Percentiles rank a stretch among this genome's conserved stretches.
phyloP scores from a whole-genome alignment of 306 rosid genomes.

The Echinosophora koreensis region DNA sequence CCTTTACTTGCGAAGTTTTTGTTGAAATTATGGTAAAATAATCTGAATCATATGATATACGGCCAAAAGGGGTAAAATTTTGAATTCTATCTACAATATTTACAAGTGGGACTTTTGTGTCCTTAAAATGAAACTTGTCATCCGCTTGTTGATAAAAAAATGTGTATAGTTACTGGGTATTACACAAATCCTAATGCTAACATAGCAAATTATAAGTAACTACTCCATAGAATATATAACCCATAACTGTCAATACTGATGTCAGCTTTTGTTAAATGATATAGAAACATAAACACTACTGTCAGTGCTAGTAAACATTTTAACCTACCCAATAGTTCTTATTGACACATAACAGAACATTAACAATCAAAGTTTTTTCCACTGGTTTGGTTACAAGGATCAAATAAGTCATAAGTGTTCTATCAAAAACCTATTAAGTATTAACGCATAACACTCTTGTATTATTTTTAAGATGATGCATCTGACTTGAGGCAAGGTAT shows the following conservation, averaged over 20 bases:
- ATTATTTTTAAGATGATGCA: neutral
- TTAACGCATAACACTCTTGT: constrained; percentile 12
- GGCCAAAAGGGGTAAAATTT: neutral
- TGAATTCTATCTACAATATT: neutral
- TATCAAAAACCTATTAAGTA: neutral
- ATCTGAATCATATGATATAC: neutral
- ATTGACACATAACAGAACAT: neutral
- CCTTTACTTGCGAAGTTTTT: neutral
- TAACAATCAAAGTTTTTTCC: too few relatives aligned
- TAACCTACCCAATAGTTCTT: neutral
- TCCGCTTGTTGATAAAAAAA: neutral
- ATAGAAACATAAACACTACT: neutral
- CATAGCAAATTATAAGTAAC: neutral
- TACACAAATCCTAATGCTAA: neutral
- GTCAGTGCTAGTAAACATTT: neutral
- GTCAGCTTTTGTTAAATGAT: neutral
- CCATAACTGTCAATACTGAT: neutral
- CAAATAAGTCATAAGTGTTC: too few relatives aligned
- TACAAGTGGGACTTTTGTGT: neutral
- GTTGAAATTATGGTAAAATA: constrained; percentile 12
- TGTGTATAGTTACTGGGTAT: neutral
- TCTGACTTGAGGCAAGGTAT: constrained; percentile 5
- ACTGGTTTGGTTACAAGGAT: too few relatives aligned
- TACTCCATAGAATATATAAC: neutral
- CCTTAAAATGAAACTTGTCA: neutral